Percentiles rank a stretch among this genome's conserved stretches.
Evolutionary conservation across 306 rosid species (phyloP).

Genomic region (Ceratonia siliqua): DNA sequence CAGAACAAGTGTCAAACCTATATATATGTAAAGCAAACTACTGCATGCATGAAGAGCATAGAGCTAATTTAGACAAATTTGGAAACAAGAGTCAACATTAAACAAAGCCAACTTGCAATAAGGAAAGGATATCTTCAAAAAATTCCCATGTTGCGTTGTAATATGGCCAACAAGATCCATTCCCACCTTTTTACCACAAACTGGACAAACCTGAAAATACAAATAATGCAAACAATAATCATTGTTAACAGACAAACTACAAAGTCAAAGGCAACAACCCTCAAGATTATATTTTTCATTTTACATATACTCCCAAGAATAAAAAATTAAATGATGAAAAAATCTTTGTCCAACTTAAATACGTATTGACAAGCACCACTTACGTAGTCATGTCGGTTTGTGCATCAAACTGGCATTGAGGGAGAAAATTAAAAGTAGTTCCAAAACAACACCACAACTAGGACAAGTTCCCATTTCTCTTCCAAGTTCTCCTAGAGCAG

Average conservation of each 20-base stretch:
- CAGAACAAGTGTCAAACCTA: neutral
- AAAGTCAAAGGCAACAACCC: neutral
- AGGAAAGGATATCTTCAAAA: slow-evolving; percentile 67
- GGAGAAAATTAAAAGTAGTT: neutral
- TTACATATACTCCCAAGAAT: neutral
- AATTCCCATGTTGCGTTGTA: slow-evolving; percentile 57
- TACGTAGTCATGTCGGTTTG: too few species aligned
- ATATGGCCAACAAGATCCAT: slow-evolving; percentile 56
- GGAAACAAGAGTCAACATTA: neutral
- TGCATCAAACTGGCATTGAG: neutral
- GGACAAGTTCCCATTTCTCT: neutral
- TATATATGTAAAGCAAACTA: neutral
- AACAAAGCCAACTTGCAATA: neutral
- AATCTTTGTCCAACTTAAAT: neutral
- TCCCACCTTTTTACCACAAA: slow-evolving; percentile 52
- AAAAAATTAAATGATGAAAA: neutral
- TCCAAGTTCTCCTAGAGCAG: neutral
- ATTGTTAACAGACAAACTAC: neutral
- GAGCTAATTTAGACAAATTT: slow-evolving; percentile 4
- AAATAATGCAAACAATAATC: neutral
- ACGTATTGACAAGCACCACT: neutral
- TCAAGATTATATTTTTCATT: too few species aligned
- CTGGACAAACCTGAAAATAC: slow-evolving; percentile 61
- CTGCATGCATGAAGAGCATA: neutral
- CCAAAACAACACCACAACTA: neutral